Conservation (phyloP, 495 filamentous ascomycete species). For the Hypoxylon intermedium region DNA sequence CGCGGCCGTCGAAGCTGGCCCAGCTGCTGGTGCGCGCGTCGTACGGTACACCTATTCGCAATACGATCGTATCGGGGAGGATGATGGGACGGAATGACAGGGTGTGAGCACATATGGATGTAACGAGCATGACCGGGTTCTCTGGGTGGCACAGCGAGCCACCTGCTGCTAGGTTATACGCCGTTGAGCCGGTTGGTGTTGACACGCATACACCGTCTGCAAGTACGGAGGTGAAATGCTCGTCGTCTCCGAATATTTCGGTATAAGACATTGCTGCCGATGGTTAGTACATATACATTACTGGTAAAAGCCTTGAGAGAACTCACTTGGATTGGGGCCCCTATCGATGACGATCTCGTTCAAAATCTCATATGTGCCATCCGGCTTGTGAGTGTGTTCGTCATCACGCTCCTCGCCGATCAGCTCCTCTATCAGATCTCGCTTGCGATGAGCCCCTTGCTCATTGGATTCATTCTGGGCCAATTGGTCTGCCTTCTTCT, state of each 20-base stretch:
- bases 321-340: slow-evolving; percentile 84
- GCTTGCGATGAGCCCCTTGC: slow-evolving; percentile 38
- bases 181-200: slow-evolving; percentile 91
- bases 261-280: slow-evolving; percentile 78
- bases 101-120: slow-evolving; percentile 94
- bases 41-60: slow-evolving; percentile 91
- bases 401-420: slow-evolving; percentile 84
- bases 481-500: slow-evolving; percentile 47
- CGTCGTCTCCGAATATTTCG: slow-evolving; percentile 93
- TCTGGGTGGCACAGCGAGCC: slow-evolving; percentile 95
- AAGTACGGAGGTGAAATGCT: slow-evolving; percentile 87
- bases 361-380: slow-evolving; percentile 83
- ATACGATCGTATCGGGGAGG: slow-evolving; percentile 90
- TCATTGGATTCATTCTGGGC: slow-evolving; percentile 42
- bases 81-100: slow-evolving; percentile 96
- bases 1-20: slow-evolving; percentile 96
- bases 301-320: background rate
- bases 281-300: slow-evolving; percentile 10
- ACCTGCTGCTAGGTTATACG: slow-evolving; percentile 96
- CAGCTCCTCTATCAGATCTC: slow-evolving; percentile 87
- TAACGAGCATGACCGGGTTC: slow-evolving; percentile 95
- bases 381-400: slow-evolving; percentile 79
- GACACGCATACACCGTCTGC: slow-evolving; percentile 91
- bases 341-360: slow-evolving; percentile 93
- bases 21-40: slow-evolving; percentile 87